Evolutionary conservation across 192 early-diverging fungal genomes (phyloP).

Genomic region (Cetraspora pellucida): DNA sequence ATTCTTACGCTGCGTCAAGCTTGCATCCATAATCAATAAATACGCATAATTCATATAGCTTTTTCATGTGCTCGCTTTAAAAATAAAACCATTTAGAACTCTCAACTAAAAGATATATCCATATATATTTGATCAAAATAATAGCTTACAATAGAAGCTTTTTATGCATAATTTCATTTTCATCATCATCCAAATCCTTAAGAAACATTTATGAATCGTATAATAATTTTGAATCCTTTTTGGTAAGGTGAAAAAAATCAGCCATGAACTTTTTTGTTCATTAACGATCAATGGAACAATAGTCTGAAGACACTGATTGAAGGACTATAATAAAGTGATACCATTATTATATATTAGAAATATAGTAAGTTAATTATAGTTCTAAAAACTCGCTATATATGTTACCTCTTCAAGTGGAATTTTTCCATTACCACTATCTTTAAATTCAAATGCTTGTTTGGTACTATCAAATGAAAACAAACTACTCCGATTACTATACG

Average conservation of each 20-base stretch:
- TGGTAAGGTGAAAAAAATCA: conserved; percentile 77
- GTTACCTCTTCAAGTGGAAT: conserved; percentile 33
- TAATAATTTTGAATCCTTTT: conserved; percentile 43
- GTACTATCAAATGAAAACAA: conserved; percentile 6
- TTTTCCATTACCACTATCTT: conserved; percentile 30
- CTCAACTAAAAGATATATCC: not conserved
- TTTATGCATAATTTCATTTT: conserved; percentile 73
- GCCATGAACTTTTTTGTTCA: conserved; percentile 95
- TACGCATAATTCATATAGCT: conserved; percentile 72
- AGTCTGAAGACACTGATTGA: conserved; percentile 62
- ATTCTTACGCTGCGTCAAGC: conserved; percentile 67
- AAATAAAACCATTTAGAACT: not conserved
- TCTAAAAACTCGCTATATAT: not conserved
- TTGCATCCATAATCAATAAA: conserved; percentile 78
- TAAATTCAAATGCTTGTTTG: conserved; percentile 24
- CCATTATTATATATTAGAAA: not conserved
- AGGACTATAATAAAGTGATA: conserved; percentile 46
- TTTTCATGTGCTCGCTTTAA: conserved; percentile 75
- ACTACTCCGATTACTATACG: not conserved
- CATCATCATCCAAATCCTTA: conserved; percentile 15
- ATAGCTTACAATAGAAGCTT: not conserved
- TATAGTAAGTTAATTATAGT: not conserved
- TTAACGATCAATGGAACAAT: conserved; percentile 70
- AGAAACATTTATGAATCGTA: not conserved
- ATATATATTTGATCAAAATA: not conserved